phyloP scores from a whole-genome alignment of 768 basidiomycete genomes.

The Trichaptum fuscoviolaceum region DNA sequence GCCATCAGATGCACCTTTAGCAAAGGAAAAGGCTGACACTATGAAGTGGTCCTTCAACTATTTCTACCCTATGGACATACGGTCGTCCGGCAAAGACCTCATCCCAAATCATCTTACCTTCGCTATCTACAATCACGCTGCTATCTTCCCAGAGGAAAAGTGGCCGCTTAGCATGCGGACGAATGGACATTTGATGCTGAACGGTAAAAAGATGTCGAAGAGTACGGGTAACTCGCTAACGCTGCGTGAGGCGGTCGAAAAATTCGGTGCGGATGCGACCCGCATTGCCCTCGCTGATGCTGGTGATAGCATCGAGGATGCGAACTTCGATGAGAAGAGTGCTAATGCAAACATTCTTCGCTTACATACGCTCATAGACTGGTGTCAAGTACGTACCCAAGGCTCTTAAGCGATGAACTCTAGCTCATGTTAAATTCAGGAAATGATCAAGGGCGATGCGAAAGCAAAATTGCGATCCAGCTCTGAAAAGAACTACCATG shows the following conservation, averaged over 20 bases:
- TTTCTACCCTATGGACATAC: slow-evolving; percentile 97
- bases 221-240: slow-evolving; percentile 95
- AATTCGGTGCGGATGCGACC: slow-evolving; percentile 96
- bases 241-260: slow-evolving; percentile 78
- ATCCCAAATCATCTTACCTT: slow-evolving; percentile 96
- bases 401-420: slow-evolving; percentile 3
- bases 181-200: slow-evolving; percentile 95
- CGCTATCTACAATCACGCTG: slow-evolving; percentile 91
- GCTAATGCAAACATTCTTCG: slow-evolving; percentile 96
- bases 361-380: slow-evolving; percentile 81
- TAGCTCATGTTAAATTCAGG: slow-evolving; percentile 39
- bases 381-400: slow-evolving; percentile 73
- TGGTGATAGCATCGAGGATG: slow-evolving; percentile 96
- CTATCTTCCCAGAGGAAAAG: slow-evolving; percentile 81
- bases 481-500: slow-evolving; percentile 69
- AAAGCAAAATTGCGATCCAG: slow-evolving; percentile 67
- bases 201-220: slow-evolving; percentile 99
- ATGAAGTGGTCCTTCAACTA: slow-evolving; percentile 91
- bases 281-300: slow-evolving; percentile 91
- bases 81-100: slow-evolving; percentile 96
- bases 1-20: slow-evolving; percentile 60
- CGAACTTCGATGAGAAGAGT: slow-evolving; percentile 98
- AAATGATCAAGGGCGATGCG: slow-evolving; percentile 64
- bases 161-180: slow-evolving; percentile 91
- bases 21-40: slow-evolving; percentile 71